phyloP scores from a whole-genome alignment of 176 grass and related monocot genomes.

The Zea luxurians region DNA sequence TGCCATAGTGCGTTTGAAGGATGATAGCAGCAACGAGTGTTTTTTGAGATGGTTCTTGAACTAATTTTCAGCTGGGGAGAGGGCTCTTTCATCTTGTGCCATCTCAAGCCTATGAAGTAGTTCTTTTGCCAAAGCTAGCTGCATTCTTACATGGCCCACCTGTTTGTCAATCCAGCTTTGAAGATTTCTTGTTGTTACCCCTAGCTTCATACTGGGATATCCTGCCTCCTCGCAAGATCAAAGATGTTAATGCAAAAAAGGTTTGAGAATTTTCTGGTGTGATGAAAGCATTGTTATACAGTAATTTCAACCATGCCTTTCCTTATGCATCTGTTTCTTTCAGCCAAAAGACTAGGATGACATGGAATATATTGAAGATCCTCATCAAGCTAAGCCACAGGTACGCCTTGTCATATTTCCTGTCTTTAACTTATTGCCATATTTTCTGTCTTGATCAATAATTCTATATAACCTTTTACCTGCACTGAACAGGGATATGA shows the following conservation, averaged over 20 bases:
- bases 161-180: too few relatives aligned
- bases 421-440: slow-evolving; percentile 3
- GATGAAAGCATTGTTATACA: too few relatives aligned
- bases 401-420: slow-evolving; percentile 36
- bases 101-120: too few relatives aligned
- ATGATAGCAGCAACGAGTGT: too few relatives aligned
- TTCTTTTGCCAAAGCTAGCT: too few relatives aligned
- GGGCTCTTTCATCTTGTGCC: too few relatives aligned
- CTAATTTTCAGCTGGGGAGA: too few relatives aligned
- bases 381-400: slow-evolving; percentile 77
- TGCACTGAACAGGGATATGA: slow-evolving; percentile 70
- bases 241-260: slow-evolving; percentile 83
- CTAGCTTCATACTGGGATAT: slow-evolving; percentile 99
- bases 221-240: slow-evolving; percentile 87
- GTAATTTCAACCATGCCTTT: background rate
- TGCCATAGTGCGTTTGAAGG: too few relatives aligned
- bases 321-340: slow-evolving; percentile 26
- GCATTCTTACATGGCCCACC: too few relatives aligned
- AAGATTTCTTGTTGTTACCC: too few relatives aligned
- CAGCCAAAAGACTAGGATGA: slow-evolving; percentile 93
- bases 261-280: slow-evolving; percentile 27
- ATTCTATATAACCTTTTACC: slow-evolving; percentile 22
- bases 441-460: too few relatives aligned
- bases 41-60: too few relatives aligned
- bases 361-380: slow-evolving; percentile 88